Evolutionary conservation across 2,329 filamentous ascomycete species (phyloP).

Genomic region (Trichothecium roseum): DNA sequence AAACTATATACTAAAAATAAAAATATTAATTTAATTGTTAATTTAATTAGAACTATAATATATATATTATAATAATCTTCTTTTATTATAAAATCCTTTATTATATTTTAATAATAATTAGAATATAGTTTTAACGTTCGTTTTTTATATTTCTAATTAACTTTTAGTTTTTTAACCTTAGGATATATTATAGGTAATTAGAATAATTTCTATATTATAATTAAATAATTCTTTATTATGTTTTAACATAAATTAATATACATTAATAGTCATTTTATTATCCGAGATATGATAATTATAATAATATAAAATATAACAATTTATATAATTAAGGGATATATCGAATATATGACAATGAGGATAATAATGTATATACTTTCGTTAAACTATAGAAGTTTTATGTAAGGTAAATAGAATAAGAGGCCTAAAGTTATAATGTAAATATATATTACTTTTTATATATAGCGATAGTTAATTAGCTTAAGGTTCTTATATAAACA

Average conservation of each 20-base stretch:
- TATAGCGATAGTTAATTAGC: neutral
- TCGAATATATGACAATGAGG: constrained; percentile 3
- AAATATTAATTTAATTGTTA: neutral
- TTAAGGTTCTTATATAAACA: constrained; percentile 2
- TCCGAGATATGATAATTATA: constrained; percentile 1
- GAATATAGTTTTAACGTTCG: too few species aligned
- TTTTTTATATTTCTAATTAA: neutral
- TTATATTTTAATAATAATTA: constrained; percentile 1
- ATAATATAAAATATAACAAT: constrained; percentile 3
- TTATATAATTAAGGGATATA: too few species aligned
- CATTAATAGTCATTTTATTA: constrained; percentile 1
- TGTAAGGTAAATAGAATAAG: constrained; percentile 2
- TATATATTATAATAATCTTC: constrained; percentile 2
- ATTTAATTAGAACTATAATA: constrained; percentile 1
- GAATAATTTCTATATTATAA: too few species aligned
- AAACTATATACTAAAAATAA: constrained; percentile 1
- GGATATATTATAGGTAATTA: too few species aligned
- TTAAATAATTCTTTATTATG: neutral
- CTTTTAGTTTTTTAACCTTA: too few species aligned
- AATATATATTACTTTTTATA: constrained; percentile 1
- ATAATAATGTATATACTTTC: neutral
- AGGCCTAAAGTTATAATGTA: neutral
- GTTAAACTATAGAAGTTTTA: neutral
- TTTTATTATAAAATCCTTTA: neutral
- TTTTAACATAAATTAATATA: neutral